Evolutionary conservation across 2,329 filamentous ascomycete species (phyloP).

Genomic region (Venturia effusa): DNA sequence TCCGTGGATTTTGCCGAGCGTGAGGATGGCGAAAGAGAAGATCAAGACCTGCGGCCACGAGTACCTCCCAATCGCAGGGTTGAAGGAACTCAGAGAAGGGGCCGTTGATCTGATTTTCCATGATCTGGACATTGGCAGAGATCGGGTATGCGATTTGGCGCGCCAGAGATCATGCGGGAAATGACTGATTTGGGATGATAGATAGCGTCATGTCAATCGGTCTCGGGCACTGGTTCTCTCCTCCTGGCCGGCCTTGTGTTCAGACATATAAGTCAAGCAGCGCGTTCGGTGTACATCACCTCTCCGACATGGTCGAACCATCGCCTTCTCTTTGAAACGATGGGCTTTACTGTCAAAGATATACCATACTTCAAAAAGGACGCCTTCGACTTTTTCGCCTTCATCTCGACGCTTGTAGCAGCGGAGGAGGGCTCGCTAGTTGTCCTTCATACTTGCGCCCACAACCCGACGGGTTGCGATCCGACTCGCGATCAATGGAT

Average conservation of each 20-base stretch:
- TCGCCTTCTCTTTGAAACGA: conserved; percentile 21
- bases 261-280: neutral
- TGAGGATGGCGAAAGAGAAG: conserved; percentile 19
- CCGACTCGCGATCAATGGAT: conserved; percentile 25
- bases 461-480: conserved; percentile 31
- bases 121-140: neutral
- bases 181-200: neutral
- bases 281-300: conserved; percentile 9
- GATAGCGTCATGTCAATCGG: neutral
- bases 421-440: conserved; percentile 22
- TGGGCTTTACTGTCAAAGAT: conserved; percentile 15
- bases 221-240: neutral
- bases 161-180: neutral
- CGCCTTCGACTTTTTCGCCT: conserved; percentile 22
- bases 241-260: neutral
- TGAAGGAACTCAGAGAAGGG: neutral
- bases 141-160: neutral
- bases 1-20: conserved; percentile 29
- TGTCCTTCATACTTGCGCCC: conserved; percentile 27
- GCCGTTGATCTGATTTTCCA: neutral
- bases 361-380: conserved; percentile 22
- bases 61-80: neutral
- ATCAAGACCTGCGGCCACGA: conserved; percentile 7
- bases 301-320: conserved; percentile 26
- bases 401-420: conserved; percentile 19